Evolutionary conservation across 805 yeast genomes (phyloP).

Genomic region (Maudiozyma serrabonitensis): DNA sequence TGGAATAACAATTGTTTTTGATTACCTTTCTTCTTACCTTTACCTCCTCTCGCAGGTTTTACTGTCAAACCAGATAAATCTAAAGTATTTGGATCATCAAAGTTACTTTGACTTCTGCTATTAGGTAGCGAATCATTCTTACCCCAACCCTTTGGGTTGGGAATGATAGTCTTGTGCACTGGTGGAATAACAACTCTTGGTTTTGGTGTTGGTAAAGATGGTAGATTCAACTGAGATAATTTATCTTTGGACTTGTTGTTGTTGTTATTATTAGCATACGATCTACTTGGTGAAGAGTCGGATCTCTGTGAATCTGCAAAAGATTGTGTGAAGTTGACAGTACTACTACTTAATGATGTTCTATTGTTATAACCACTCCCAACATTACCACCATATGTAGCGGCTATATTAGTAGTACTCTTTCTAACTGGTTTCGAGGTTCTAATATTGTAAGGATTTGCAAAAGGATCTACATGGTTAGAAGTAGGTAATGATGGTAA

Average conservation of each 20-base stretch:
- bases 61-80: neutral
- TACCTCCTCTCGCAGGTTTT: constrained; percentile 10
- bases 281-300: constrained; percentile 4
- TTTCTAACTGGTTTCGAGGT: constrained; percentile 1
- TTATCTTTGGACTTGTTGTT: constrained; percentile 6
- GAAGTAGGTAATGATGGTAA: constrained; percentile 29
- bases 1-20: constrained; percentile 47
- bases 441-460: constrained; percentile 6
- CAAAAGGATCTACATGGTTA: constrained; percentile 15
- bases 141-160: constrained; percentile 33
- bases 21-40: constrained; percentile 34
- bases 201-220: constrained; percentile 35
- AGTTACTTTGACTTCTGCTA: neutral
- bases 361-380: neutral
- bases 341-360: constrained; percentile 7
- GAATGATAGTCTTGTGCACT: constrained; percentile 37
- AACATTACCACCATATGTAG: neutral
- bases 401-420: neutral
- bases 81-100: constrained; percentile 5
- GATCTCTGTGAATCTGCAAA: constrained; percentile 23
- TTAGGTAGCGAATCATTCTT: constrained; percentile 5
- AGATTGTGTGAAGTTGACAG: constrained; percentile 20
- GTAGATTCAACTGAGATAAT: constrained; percentile 32
- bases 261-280: neutral
- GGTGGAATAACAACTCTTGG: constrained; percentile 39